Evolutionary conservation across 345 rosid genomes (phyloP).

Genomic region (Brassica rapa): DNA sequence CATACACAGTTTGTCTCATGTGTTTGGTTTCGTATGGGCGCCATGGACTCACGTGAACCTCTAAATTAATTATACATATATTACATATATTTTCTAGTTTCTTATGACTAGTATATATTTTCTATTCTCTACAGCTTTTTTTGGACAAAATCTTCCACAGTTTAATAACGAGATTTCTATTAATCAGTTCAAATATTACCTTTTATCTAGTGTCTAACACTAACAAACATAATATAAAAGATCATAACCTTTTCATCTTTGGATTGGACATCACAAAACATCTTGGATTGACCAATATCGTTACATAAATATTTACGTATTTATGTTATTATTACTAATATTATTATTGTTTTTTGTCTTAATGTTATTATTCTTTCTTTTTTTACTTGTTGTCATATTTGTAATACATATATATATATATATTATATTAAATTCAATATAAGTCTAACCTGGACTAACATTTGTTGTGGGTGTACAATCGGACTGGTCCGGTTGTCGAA

Average conservation of each 20-base stretch:
- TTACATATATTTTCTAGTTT: neutral
- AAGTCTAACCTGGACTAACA: neutral
- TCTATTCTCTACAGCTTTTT: neutral
- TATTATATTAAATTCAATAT: neutral
- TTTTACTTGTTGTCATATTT: neutral
- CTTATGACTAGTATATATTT: neutral
- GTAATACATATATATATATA: neutral
- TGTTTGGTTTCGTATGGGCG: conserved; percentile 39
- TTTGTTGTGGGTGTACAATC: neutral
- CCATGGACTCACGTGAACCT: conserved; percentile 46
- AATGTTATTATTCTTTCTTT: neutral
- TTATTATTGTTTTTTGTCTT: neutral
- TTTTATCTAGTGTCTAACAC: neutral
- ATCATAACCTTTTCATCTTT: neutral
- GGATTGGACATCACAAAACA: neutral
- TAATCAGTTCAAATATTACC: neutral
- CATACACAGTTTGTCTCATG: conserved; percentile 41
- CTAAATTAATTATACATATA: conserved; percentile 6
- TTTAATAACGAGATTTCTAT: neutral
- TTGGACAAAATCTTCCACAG: neutral
- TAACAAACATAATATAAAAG: neutral
- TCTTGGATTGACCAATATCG: neutral
- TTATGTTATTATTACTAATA: neutral
- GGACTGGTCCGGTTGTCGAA: neutral
- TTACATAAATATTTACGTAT: neutral